A percentile compares a stretch with the other conserved stretches of the same genome.
These are phyloP conservation scores for Globisporangium viniferum DNA, from an alignment of 352 stramenopile species.

Conservation along the genomic window DNA sequence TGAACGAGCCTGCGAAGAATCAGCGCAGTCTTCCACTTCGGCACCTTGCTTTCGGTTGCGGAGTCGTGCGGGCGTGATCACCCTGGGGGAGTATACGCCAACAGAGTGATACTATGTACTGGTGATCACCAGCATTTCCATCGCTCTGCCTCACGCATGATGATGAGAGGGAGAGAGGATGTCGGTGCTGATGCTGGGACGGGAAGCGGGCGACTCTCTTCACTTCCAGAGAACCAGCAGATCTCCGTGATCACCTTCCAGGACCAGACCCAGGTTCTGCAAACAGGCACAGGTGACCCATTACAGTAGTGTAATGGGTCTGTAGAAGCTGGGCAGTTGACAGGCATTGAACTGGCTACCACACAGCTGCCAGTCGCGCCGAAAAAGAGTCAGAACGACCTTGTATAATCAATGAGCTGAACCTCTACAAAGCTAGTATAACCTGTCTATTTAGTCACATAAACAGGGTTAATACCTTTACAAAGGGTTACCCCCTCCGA, in stretches of 20 bases:
- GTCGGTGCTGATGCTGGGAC: not conserved
- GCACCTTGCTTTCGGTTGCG: too few relatives aligned
- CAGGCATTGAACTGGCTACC: not conserved
- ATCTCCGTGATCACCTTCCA: not conserved
- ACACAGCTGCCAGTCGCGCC: not conserved
- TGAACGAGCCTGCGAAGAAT: not conserved
- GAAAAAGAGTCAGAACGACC: not conserved
- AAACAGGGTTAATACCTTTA: not conserved
- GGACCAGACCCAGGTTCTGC: not conserved
- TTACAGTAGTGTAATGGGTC: too few relatives aligned
- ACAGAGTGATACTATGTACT: too few relatives aligned
- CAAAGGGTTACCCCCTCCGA: not conserved
- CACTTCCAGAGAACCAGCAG: not conserved
- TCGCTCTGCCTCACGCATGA: not conserved
- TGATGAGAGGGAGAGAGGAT: not conserved
- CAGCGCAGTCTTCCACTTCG: too few relatives aligned
- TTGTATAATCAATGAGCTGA: not conserved
- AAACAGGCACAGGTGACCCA: not conserved
- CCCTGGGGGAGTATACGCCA: not conserved
- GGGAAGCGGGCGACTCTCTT: not conserved
- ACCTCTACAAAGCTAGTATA: too few relatives aligned
- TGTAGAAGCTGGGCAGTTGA: not conserved
- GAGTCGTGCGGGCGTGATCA: not conserved
- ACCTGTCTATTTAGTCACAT: not conserved
- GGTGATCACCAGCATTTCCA: not conserved